Base-by-base conservation (phyloP, 164 flowering plant genomes). In the Vitis rupestris region DNA sequence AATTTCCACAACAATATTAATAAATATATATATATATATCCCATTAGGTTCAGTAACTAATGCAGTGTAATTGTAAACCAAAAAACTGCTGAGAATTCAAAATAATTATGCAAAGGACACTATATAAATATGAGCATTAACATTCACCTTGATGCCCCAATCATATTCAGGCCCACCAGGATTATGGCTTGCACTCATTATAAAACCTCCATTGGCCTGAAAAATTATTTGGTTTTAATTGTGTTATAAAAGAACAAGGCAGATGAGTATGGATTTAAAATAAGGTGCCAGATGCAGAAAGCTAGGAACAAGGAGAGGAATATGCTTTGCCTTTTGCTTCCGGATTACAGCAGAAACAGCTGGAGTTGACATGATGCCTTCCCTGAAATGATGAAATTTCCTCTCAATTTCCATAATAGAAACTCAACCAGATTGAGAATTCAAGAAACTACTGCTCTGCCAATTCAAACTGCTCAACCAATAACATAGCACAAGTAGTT, bases 141-240 rank as follows among this genome's bases (percentile, higher is more conserved):
- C 54, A 54, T 48, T 78, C 72, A 94, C 99, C 98, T 95, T 95
- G 80, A 93, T 89, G 62, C 99, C 99, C 99, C 99, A 95, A 69
- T 95, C 99, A 79, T 95, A 90, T 61, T 95, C 98, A 67, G 97
- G 98, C 15, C 98, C 99, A 67, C 99, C 99, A 72, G 97, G 99
- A 83, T 95, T 95, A 73, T 95, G 98, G 79, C 99, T 95, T 66
- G 98, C 99, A 80, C 99, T 95, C 99, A 95, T 95, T 82, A 95
- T 92, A 74, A 95, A 95, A 55, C 99, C 99, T 71, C 99, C 99
- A 83, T 93, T 93, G 61, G 99, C 99, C 99, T 95, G 85, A 37
- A 37, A 37, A 4, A 37, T 37, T 37, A 37, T 37, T 37, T 37
- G 44, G 7, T 37, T 3, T 37, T 37, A 37, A 37, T 2, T 37